Conservation (phyloP, 768 basidiomycete species). For the Phlebiopsis gigantea region DNA sequence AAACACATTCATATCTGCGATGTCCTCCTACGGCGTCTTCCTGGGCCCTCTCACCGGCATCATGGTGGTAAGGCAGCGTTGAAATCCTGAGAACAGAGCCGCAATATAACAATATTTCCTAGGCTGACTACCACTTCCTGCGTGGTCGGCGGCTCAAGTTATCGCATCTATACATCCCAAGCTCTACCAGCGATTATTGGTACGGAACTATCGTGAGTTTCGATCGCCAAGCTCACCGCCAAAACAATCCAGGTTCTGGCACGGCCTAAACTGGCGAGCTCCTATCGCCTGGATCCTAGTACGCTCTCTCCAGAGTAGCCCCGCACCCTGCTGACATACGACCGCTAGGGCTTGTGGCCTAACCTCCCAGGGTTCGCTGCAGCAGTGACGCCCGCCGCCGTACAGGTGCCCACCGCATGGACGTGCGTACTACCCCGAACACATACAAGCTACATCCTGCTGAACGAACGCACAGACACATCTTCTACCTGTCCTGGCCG, state of each 20-base stretch:
- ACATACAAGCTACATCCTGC: no score
- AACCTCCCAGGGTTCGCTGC: slow-evolving; percentile 27
- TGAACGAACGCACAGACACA: slow-evolving; percentile 8
- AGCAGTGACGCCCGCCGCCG: slow-evolving; percentile 11
- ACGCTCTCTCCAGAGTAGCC: no score
- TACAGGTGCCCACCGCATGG: slow-evolving; percentile 19
- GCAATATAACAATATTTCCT: no score
- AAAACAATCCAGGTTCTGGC: slow-evolving; percentile 19
- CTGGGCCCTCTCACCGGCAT: slow-evolving; percentile 29
- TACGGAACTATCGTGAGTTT: slow-evolving; percentile 9
- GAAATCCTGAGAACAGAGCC: background rate
- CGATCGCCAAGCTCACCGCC: background rate
- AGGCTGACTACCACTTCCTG: slow-evolving; percentile 27
- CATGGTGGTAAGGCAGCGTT: slow-evolving; percentile 24
- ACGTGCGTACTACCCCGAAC: no score
- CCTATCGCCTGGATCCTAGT: slow-evolving; percentile 26
- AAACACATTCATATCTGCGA: slow-evolving; percentile 26
- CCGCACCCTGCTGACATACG: background rate
- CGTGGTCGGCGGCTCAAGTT: slow-evolving; percentile 24
- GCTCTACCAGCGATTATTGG: slow-evolving; percentile 26
- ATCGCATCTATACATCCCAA: slow-evolving; percentile 25
- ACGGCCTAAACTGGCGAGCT: slow-evolving; percentile 22
- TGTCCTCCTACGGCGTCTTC: slow-evolving; percentile 29
- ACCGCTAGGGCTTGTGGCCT: slow-evolving; percentile 25
- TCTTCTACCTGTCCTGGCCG: slow-evolving; percentile 11